Evolutionary conservation across 768 basidiomycete species (phyloP), one percentile per base, ranked within the genome.

Genomic region (Mrakia blollopis): DNA sequence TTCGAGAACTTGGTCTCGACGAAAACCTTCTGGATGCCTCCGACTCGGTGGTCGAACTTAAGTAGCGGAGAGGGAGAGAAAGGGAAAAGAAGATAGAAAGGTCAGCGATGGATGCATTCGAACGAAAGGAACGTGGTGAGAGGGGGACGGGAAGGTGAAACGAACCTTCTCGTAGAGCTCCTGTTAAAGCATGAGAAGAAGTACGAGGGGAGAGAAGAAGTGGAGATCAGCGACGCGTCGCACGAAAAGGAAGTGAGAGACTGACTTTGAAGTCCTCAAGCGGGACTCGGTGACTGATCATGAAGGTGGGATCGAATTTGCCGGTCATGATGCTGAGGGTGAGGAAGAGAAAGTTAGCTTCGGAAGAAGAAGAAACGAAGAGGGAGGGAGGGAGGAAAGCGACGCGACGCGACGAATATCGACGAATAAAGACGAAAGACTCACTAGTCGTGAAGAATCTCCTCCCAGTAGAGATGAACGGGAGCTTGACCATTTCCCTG

Each of bases 391-490:
- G n/a, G n/a, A n/a, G n/a, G n/a, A n/a, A n/a, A n/a, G n/a, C n/a
- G n/a, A n/a, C n/a, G n/a, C n/a, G n/a, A n/a, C n/a, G n/a, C n/a
- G n/a, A n/a, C n/a, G n/a, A n/a, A n/a, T n/a, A n/a, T n/a, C n/a
- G n/a, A n/a, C n/a, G n/a, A n/a, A n/a, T n/a, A n/a, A n/a, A n/a
- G n/a, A n/a, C n/a, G n/a, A 44, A 44, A 5, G 39, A 69, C 14
- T 35, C 75, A 52, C 37, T 88, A 89, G 68, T 88, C 87, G 75
- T 90, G 82, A 67, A 92, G 82, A 68, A 92, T 87, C 79, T 91
- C 88, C 75, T 90, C 84, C 90, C 90, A 91, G 83, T 90, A 91
- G 68, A 86, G 86, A 80, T 90, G 90, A 1, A 91, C 89, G 5
- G 91, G 91, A 0, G 90, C 90, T 70, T 72, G 73, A n/a, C 60